phyloP scores from a whole-genome alignment of 2,329 filamentous ascomycete species.

The Orbilia quercus region DNA sequence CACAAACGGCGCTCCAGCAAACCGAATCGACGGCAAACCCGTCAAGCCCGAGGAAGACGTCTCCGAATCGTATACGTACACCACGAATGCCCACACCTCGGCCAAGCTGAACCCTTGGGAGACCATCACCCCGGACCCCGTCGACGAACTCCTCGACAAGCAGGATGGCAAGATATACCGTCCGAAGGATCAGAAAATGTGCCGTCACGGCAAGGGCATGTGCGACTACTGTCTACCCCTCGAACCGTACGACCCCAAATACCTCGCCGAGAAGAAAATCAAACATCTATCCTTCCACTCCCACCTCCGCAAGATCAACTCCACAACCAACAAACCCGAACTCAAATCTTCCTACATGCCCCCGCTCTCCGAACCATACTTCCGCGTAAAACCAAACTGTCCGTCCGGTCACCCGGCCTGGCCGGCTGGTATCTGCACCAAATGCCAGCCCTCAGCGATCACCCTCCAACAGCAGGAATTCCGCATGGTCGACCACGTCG shows the following conservation, averaged over 20 bases:
- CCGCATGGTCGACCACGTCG: slow-evolving; percentile 97
- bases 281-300: slow-evolving; percentile 98
- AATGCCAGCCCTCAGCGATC: slow-evolving; percentile 97
- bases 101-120: slow-evolving; percentile 81
- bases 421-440: slow-evolving; percentile 97
- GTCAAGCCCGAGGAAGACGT: slow-evolving; percentile 76
- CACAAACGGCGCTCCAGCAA: slow-evolving; percentile 63
- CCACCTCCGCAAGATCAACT: slow-evolving; percentile 92
- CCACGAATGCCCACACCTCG: slow-evolving; percentile 71
- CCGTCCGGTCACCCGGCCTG: slow-evolving; percentile 92
- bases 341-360: slow-evolving; percentile 95
- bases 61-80: slow-evolving; percentile 71
- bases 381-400: slow-evolving; percentile 86
- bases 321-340: slow-evolving; percentile 95
- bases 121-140: slow-evolving; percentile 82
- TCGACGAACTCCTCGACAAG: slow-evolving; percentile 88
- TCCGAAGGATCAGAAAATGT: slow-evolving; percentile 82
- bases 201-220: slow-evolving; percentile 96
- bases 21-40: slow-evolving; percentile 76
- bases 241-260: slow-evolving; percentile 90
- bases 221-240: slow-evolving; percentile 98
- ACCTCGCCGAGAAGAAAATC: slow-evolving; percentile 95
- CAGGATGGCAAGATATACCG: slow-evolving; percentile 88
- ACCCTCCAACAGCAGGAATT: slow-evolving; percentile 92
- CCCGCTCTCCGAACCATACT: slow-evolving; percentile 90